Evolutionary conservation across 805 yeast genomes (phyloP).

Genomic region (Groenewaldozyma salmanticensis): DNA sequence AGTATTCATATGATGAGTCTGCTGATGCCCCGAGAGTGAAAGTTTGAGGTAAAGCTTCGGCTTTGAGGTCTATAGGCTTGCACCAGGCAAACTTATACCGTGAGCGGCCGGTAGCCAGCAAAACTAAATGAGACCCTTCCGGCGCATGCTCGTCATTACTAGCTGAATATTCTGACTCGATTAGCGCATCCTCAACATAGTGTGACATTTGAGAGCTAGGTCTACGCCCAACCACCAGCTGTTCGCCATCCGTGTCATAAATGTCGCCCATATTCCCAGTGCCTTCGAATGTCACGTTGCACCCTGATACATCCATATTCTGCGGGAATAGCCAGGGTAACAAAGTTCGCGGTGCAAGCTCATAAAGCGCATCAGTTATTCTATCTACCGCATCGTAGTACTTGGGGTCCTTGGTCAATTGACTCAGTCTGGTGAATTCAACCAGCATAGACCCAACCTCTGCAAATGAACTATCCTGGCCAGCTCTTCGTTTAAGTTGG

Average conservation of each 20-base stretch:
- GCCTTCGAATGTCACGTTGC: slow-evolving; percentile 19
- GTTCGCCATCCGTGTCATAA: neutral
- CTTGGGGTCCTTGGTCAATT: slow-evolving; percentile 37
- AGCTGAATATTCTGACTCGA: neutral
- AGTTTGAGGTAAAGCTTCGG: slow-evolving; percentile 2
- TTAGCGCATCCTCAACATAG: neutral
- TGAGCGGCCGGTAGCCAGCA: neutral
- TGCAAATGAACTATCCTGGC: slow-evolving; percentile 29
- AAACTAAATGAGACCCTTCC: neutral
- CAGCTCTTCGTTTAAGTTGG: slow-evolving; percentile 21
- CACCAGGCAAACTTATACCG: neutral
- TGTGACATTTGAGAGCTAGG: neutral
- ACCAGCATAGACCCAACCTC: slow-evolving; percentile 42
- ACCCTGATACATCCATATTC: slow-evolving; percentile 42
- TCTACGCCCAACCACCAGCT: neutral
- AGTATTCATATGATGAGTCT: slow-evolving; percentile 41
- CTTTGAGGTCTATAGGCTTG: neutral
- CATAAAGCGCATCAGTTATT: slow-evolving; percentile 32
- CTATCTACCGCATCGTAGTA: slow-evolving; percentile 43
- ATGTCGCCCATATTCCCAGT: neutral
- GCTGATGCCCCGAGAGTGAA: slow-evolving; percentile 34
- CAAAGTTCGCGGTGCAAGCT: slow-evolving; percentile 24
- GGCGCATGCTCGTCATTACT: neutral
- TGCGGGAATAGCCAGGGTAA: slow-evolving; percentile 38
- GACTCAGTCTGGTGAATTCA: slow-evolving; percentile 45